Conservation (phyloP, 2,329 filamentous ascomycete genomes). For the Fusarium denticulatum region DNA sequence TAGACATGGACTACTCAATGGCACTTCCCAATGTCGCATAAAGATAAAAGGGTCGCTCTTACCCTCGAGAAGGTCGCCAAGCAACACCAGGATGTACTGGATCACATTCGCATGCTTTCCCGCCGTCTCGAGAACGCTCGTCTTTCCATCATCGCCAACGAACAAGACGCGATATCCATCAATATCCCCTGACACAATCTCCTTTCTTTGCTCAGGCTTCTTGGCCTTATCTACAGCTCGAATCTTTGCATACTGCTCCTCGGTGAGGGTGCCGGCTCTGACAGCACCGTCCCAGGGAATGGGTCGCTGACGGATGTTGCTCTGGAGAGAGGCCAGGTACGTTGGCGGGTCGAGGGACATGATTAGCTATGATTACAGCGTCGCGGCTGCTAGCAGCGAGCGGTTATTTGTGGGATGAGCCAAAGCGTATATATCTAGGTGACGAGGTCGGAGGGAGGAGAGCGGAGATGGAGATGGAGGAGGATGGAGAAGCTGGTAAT, state of each 20-base stretch:
- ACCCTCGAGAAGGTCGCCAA: constrained; percentile 90
- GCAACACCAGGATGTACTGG: constrained; percentile 92
- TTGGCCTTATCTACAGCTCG: constrained; percentile 96
- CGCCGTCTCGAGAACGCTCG: constrained; percentile 83
- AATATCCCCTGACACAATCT: constrained; percentile 82
- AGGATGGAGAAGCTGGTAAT: constrained; percentile 34
- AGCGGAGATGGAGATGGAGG: constrained; percentile 8
- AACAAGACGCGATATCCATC: constrained; percentile 84
- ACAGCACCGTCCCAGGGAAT: constrained; percentile 99
- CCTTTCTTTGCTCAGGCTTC: constrained; percentile 82
- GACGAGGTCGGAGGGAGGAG: constrained; percentile 8
- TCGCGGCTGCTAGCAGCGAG: constrained; percentile 42
- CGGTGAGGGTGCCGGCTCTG: constrained; percentile 90
- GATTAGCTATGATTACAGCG: constrained; percentile 37
- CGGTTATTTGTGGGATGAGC: constrained; percentile 22
- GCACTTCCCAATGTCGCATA: constrained; percentile 9
- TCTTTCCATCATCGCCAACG: constrained; percentile 75
- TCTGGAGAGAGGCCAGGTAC: constrained; percentile 86
- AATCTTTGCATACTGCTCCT: constrained; percentile 94
- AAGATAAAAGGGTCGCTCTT: constrained; percentile 43
- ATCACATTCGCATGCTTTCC: constrained; percentile 89
- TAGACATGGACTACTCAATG: not conserved
- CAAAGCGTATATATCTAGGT: constrained; percentile 7
- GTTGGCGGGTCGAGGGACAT: constrained; percentile 95
- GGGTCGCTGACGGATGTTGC: constrained; percentile 94